Percentiles rank a stretch among this genome's conserved stretches.
phyloP scores from a whole-genome alignment of 148 eudicot genomes.

The Cornus controversa region DNA sequence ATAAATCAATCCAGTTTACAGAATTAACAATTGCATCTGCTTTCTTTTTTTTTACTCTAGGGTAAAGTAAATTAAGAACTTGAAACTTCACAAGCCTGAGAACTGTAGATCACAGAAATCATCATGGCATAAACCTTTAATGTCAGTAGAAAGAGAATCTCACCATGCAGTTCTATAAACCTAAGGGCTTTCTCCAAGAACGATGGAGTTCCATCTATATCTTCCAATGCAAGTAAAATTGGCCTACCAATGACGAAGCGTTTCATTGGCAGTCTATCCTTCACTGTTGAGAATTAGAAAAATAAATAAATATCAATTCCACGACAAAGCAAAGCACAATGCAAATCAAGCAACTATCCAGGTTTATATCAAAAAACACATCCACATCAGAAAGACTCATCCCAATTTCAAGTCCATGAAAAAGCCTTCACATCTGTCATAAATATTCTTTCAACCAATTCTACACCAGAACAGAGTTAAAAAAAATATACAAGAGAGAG shows the following conservation, averaged over 20 bases:
- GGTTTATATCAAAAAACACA: neutral
- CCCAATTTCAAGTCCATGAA: neutral
- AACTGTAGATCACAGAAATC: neutral
- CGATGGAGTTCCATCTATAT: slow-evolving; percentile 93
- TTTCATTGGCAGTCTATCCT: slow-evolving; percentile 54
- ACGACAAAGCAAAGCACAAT: neutral
- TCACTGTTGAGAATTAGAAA: slow-evolving; percentile 32
- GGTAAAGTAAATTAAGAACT: neutral
- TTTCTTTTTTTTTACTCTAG: neutral
- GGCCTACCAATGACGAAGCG: slow-evolving; percentile 77
- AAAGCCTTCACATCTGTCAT: neutral
- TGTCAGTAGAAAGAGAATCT: slow-evolving; percentile 20
- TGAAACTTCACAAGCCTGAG: neutral
- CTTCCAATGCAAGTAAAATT: slow-evolving; percentile 89
- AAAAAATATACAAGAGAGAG: neutral
- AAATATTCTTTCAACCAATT: neutral
- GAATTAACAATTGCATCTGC: neutral
- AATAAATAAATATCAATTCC: neutral
- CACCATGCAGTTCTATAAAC: slow-evolving; percentile 80
- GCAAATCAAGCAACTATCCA: neutral
- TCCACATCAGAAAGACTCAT: slow-evolving; percentile 4
- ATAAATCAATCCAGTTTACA: neutral
- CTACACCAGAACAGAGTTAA: neutral
- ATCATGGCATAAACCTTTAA: neutral
- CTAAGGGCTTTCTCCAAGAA: slow-evolving; percentile 91